These are phyloP conservation scores for Talinum fruticosum DNA, from an alignment of 148 eudicot species.

Conservation along the genomic window DNA sequence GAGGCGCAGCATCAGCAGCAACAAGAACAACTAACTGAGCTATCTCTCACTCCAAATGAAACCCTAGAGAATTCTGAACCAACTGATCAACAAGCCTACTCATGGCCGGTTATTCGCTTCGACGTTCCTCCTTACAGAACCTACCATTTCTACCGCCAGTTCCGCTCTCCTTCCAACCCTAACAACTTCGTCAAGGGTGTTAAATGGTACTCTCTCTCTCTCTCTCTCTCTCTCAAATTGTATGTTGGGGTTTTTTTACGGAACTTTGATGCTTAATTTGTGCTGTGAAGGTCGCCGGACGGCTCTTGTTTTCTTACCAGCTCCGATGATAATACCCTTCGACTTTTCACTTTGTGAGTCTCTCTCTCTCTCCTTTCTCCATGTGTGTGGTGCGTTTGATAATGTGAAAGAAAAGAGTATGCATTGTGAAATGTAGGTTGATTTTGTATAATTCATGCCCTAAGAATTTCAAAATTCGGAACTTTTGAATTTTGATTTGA, in stretches of 20 bases:
- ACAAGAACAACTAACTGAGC: constrained; percentile 5
- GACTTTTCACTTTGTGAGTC: constrained; percentile 61
- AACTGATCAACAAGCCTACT: constrained; percentile 28
- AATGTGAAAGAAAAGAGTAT: not conserved
- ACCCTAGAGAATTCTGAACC: constrained; percentile 17
- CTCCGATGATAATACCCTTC: constrained; percentile 71
- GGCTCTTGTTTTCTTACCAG: constrained; percentile 78
- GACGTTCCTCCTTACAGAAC: constrained; percentile 56
- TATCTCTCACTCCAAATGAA: constrained; percentile 8
- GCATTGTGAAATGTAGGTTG: not conserved
- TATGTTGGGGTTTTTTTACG: not conserved
- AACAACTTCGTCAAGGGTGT: constrained; percentile 83
- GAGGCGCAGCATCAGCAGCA: not conserved
- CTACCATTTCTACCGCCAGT: constrained; percentile 70
- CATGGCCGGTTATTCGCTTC: constrained; percentile 57
- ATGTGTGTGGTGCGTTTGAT: not conserved
- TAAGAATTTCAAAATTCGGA: not conserved
- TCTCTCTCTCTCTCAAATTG: not conserved
- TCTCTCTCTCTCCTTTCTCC: not conserved
- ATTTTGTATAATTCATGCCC: not conserved
- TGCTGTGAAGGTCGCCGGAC: constrained; percentile 77
- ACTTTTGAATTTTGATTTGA: not conserved
- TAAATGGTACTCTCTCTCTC: constrained; percentile 53
- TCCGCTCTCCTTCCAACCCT: constrained; percentile 59
- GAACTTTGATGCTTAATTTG: not conserved